Evolutionary conservation across 495 filamentous ascomycete species (phyloP).

Genomic region (Neurospora sp.): DNA sequence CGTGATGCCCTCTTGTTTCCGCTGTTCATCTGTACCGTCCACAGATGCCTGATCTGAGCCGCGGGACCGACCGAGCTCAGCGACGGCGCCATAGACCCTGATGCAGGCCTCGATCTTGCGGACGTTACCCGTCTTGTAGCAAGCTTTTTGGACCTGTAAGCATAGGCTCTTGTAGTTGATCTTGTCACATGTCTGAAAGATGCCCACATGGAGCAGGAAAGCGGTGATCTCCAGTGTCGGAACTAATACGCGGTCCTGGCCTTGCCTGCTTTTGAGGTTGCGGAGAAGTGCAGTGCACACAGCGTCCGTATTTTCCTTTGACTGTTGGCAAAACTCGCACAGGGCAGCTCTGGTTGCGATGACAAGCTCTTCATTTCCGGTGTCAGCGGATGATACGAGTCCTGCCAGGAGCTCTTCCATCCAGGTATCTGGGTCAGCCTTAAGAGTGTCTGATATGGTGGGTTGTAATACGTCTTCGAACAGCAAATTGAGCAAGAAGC

Average conservation of each 20-base stretch:
- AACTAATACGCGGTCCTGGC: slow-evolving; percentile 60
- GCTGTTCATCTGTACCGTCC: slow-evolving; percentile 3
- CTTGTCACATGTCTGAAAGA: slow-evolving; percentile 19
- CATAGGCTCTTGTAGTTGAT: slow-evolving; percentile 47
- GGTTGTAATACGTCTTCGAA: slow-evolving; percentile 17
- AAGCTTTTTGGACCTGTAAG: slow-evolving; percentile 59
- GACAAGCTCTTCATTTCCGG: slow-evolving; percentile 73
- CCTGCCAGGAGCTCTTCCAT: slow-evolving; percentile 54
- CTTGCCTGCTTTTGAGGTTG: slow-evolving; percentile 27
- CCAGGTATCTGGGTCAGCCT: slow-evolving; percentile 14
- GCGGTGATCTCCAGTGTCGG: slow-evolving; percentile 65
- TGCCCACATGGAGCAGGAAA: slow-evolving; percentile 57
- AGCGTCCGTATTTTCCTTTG: slow-evolving; percentile 19
- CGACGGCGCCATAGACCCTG: slow-evolving; percentile 62
- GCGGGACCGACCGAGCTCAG: slow-evolving; percentile 8
- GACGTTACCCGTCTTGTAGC: slow-evolving; percentile 72
- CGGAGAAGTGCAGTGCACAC: slow-evolving; percentile 24
- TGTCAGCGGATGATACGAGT: slow-evolving; percentile 70
- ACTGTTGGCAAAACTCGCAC: slow-evolving; percentile 33
- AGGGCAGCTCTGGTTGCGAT: slow-evolving; percentile 64
- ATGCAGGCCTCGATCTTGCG: slow-evolving; percentile 69
- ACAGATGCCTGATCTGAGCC: not conserved
- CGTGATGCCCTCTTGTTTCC: slow-evolving; percentile 17
- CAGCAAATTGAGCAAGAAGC: slow-evolving; percentile 37
- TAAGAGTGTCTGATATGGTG: slow-evolving; percentile 5